Evolutionary conservation across 2,329 filamentous ascomycete species (phyloP), one percentile per base, ranked within the genome.

Genomic region (Fusarium sp.): DNA sequence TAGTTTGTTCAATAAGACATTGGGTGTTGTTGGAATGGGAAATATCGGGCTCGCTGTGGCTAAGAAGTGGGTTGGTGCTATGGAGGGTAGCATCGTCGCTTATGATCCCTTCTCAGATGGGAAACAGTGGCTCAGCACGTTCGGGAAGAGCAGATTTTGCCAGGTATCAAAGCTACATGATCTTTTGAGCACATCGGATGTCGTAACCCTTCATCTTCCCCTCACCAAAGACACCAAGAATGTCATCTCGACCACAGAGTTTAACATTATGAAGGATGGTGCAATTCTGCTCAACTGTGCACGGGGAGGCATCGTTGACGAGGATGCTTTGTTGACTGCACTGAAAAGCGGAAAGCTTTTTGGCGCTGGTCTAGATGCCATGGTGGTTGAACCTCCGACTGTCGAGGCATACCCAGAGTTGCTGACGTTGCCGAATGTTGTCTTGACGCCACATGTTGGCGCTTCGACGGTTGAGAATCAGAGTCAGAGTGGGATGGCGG

Each of bases 51-150:
- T 60, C 3, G 23, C 58, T 25, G 38, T 60, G 23, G 58, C 58
- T 14, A 58, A 37, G 58, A 60, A 60, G 15, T 60, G 58, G 58
- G 15, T 29, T 29, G 58, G 58, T 1, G 58, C 58, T 4, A 57
- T 58, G 58, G 58, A 44, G 9, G 58, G 58, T 3, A 58, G 0
- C 4, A 44, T 60, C 1, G 15, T 60, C 1, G 31, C 58, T 1
- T 58, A 60, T 15, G 58, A 60, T 23, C 58, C 58, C 1, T 60
- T 60, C 2, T 60, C 58, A 1, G 49, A 60, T 21, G 58, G 58
- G 2, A 60, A 58, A 1, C 9, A 44, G 1, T 60, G 58, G 58
- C 23, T 39, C 2, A 16, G 9, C 12, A 31, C 23, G 0, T 58
- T 60, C 1, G 31, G 37, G 0, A 29, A 58, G 5, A 10, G 3